Conservation (phyloP, 2,329 filamentous ascomycete genomes). For the Paracoccidioides lutzii region DNA sequence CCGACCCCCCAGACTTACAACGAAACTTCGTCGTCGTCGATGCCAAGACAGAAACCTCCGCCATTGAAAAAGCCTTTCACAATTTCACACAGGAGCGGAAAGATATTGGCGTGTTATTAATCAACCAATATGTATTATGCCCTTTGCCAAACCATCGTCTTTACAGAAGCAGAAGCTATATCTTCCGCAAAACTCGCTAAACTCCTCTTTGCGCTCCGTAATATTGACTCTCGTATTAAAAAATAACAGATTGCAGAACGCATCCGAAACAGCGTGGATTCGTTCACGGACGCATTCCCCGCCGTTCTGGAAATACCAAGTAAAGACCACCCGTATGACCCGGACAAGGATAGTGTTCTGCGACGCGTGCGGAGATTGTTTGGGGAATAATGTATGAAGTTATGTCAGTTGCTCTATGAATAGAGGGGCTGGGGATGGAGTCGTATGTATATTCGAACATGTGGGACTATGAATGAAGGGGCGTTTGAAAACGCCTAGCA, state of each 20-base stretch:
- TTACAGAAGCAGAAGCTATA: conserved; percentile 4
- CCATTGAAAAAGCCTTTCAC: conserved; percentile 84
- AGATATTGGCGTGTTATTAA: conserved; percentile 90
- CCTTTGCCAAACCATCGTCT: conserved; percentile 13
- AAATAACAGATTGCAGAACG: conserved; percentile 66
- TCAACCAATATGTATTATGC: conserved; percentile 77
- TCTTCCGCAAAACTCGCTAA: not conserved
- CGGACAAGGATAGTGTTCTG: conserved; percentile 95
- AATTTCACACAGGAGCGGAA: conserved; percentile 80
- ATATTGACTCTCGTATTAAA: not conserved
- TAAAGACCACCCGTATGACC: conserved; percentile 98
- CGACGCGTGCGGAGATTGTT: conserved; percentile 67
- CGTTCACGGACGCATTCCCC: conserved; percentile 90
- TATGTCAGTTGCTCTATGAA: not conserved
- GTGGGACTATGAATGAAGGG: too few species aligned
- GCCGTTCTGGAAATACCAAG: conserved; percentile 91
- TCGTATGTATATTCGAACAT: too few species aligned
- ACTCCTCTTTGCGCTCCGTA: not conserved
- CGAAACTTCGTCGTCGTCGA: conserved; percentile 99
- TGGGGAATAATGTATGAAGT: conserved; percentile 36
- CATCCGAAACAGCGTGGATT: conserved; percentile 82
- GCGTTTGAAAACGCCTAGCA: too few species aligned
- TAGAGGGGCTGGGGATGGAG: too few species aligned
- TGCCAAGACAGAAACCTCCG: conserved; percentile 72
- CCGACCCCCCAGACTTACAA: conserved; percentile 71